Conservation (phyloP, 441 rosid genomes). For the Aleurites moluccanus region DNA sequence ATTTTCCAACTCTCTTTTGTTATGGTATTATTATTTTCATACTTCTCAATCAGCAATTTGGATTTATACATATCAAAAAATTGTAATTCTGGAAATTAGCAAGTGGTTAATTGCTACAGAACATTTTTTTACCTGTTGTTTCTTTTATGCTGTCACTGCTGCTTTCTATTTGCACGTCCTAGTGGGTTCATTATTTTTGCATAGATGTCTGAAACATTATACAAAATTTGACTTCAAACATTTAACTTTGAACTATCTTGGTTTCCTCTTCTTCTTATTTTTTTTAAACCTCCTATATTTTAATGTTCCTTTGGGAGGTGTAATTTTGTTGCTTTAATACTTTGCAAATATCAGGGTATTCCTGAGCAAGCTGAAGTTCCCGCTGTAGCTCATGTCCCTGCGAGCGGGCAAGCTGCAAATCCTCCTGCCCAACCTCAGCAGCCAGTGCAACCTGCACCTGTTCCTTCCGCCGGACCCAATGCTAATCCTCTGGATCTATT, state of each 20-base stretch:
- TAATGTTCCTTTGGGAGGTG: too few species aligned
- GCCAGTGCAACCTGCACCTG: slow-evolving; percentile 48
- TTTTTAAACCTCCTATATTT: neutral
- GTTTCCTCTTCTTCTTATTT: neutral
- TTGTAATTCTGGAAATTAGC: neutral
- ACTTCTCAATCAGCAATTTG: neutral
- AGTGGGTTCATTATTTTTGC: too few species aligned
- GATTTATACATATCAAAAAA: neutral
- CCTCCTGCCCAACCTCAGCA: slow-evolving; percentile 52
- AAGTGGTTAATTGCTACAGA: too few species aligned
- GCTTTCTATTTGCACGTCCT: neutral
- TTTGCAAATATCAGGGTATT: slow-evolving; percentile 58
- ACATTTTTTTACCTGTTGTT: too few species aligned
- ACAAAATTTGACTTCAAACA: neutral
- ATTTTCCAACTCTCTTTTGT: too few species aligned
- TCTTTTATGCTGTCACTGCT: neutral
- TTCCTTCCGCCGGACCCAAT: slow-evolving; percentile 74
- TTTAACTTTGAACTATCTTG: neutral
- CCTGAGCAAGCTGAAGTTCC: slow-evolving; percentile 91
- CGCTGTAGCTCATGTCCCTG: slow-evolving; percentile 56
- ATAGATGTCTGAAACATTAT: neutral
- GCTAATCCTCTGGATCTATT: slow-evolving; percentile 93
- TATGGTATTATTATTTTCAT: too few species aligned
- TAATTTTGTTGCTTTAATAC: neutral
- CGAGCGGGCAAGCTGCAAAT: slow-evolving; percentile 51